phyloP scores from a whole-genome alignment of 805 yeast genomes.

The Myxozyma melibiosi region DNA sequence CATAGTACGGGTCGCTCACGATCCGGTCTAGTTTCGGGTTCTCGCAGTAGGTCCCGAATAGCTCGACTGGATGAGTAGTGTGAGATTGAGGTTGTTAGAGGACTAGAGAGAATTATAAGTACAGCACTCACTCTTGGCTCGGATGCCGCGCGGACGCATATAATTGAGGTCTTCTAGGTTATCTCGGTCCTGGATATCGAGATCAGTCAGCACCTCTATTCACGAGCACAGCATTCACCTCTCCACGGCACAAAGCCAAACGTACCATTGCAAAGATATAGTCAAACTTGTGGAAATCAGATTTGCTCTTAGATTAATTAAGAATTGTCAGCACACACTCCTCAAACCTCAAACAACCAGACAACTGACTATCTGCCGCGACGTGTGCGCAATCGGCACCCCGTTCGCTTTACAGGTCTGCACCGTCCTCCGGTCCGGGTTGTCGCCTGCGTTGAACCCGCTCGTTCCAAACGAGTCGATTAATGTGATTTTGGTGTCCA shows the following conservation, averaged over 20 bases:
- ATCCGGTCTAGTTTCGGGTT: conserved; percentile 54
- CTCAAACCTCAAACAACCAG: conserved; percentile 2
- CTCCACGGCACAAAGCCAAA: no score
- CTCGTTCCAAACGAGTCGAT: conserved; percentile 90
- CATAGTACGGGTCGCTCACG: conserved; percentile 92
- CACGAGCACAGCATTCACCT: background rate
- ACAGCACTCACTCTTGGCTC: conserved; percentile 34
- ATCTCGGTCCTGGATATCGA: conserved; percentile 48
- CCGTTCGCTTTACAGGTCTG: conserved; percentile 68
- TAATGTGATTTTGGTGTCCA: conserved; percentile 7
- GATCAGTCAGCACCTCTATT: background rate
- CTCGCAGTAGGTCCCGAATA: conserved; percentile 83
- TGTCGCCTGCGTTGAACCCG: conserved; percentile 79
- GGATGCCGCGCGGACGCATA: conserved; percentile 46
- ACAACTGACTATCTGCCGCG: conserved; percentile 62
- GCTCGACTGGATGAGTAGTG: conserved; percentile 53
- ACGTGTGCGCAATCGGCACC: conserved; percentile 72
- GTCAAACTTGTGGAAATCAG: conserved; percentile 53
- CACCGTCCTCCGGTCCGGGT: conserved; percentile 76
- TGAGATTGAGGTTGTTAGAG: conserved; percentile 58
- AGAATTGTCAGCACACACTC: background rate
- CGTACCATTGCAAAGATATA: conserved; percentile 57
- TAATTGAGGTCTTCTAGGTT: conserved; percentile 50
- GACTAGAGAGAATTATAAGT: background rate
- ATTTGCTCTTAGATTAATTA: no score